A percentile compares a stretch with the other conserved stretches of the same genome.
These are phyloP conservation scores for Irpex rosettiformis DNA, from an alignment of 1,284 basidiomycete species.

Conservation along the genomic window DNA sequence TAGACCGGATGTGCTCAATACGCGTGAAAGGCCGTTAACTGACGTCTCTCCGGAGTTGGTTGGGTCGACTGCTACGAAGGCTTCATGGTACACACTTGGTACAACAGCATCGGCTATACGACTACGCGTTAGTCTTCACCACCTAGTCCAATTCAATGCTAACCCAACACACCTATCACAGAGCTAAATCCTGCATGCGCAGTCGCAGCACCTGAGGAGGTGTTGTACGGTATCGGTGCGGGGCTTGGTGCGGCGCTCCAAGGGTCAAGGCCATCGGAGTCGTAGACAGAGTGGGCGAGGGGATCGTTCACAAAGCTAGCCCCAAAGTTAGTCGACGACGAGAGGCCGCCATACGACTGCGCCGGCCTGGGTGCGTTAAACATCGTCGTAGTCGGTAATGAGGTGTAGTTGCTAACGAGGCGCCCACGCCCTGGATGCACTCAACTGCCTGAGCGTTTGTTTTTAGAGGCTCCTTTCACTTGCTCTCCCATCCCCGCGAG, in stretches of 20 bases:
- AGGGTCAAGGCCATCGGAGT: conserved; percentile 73
- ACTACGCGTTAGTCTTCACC: conserved; percentile 3
- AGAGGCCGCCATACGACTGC: conserved; percentile 54
- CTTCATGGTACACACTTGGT: conserved; percentile 72
- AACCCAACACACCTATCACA: conserved; percentile 64
- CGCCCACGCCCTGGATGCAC: not conserved
- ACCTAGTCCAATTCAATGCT: not conserved
- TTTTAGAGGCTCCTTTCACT: not conserved
- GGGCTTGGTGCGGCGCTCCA: conserved; percentile 84
- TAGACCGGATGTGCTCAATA: conserved; percentile 71
- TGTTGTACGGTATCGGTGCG: conserved; percentile 43
- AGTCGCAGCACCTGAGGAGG: conserved; percentile 37
- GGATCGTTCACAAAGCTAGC: conserved; percentile 77
- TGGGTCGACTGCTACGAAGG: conserved; percentile 71
- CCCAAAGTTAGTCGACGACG: conserved; percentile 55
- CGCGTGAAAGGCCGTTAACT: conserved; percentile 75
- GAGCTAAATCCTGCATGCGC: conserved; percentile 56
- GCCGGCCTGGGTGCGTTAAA: conserved; percentile 75
- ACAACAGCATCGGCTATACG: conserved; percentile 68
- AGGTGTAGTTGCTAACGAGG: not conserved
- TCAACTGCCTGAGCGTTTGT: not conserved
- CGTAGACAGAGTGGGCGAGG: conserved; percentile 71
- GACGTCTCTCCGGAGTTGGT: conserved; percentile 70
- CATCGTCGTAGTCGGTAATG: conserved; percentile 37
- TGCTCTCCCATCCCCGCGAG: not conserved